Evolutionary conservation across 352 stramenopile genomes (phyloP).

Genomic region (Phytopythium kandeliae): DNA sequence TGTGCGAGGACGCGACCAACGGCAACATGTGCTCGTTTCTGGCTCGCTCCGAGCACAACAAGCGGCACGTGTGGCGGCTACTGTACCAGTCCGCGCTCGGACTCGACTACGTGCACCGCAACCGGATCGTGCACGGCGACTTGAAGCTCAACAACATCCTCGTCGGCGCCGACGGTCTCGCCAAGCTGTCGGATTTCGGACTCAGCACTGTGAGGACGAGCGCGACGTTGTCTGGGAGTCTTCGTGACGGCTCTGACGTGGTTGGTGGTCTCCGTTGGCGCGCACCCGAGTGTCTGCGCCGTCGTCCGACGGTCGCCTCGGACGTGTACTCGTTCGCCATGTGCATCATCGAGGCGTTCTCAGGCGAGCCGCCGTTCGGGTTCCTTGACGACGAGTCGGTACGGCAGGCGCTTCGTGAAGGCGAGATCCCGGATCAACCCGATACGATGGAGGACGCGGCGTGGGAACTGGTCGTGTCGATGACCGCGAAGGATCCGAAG

Average conservation of each 20-base stretch:
- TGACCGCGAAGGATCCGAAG: neutral
- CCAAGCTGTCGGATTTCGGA: neutral
- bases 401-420: neutral
- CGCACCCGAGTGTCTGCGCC: neutral
- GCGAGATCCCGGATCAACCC: neutral
- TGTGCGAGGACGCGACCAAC: constrained; percentile 17
- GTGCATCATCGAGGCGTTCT: constrained; percentile 6
- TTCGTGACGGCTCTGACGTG: neutral
- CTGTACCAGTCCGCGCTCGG: constrained; percentile 28
- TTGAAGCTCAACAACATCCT: constrained; percentile 3
- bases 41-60: constrained; percentile 3
- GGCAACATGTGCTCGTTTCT: constrained; percentile 17
- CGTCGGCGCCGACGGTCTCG: neutral
- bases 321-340: constrained; percentile 13
- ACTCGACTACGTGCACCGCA: constrained; percentile 11
- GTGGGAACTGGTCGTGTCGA: neutral
- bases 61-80: constrained; percentile 9
- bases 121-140: neutral
- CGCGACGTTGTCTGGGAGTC: neutral
- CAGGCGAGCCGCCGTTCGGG: neutral
- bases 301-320: neutral
- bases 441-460: neutral
- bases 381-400: neutral
- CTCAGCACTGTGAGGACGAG: neutral
- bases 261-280: neutral